Evolutionary conservation across 163 green algal genomes (phyloP), one percentile per base, ranked within the genome.

Genomic region (Smithsoniella earleae): DNA sequence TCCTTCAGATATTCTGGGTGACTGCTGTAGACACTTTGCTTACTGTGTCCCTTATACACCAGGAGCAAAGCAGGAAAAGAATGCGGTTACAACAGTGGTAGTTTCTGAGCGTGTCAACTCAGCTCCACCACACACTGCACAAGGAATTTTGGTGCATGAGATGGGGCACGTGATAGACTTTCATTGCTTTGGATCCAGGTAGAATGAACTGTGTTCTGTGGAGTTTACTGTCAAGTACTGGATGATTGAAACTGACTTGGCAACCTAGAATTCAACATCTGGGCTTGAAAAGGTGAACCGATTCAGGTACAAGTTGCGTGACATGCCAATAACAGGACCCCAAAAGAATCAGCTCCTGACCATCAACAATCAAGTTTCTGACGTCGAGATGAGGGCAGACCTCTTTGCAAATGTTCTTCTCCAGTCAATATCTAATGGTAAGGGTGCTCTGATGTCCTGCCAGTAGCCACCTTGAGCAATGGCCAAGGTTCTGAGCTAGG

Each of bases 11-110:
- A 30, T 69, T 4, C 58, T 69, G 5, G 5, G 27, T 16, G 58
- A 69, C 30, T 74, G 58, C 58, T 69, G 58, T 31, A 69, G 58
- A 33, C 58, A 69, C 58, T 69, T 43, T 69, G 58, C 58, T 45
- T 69, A 69, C 25, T 69, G 58, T 69, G 58, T 69, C 16, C 58
- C 58, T 31, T 69, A 69, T 31, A 69, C 58, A 16, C 58, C 58
- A 43, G 27, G 58, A 5, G 40, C 58, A 10, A 69, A 30, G 25
- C 3, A 25, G n/a, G 5, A n/a, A 13, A 18, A 45, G 18, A 69
- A 69, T 13, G 28, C n/a, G 27, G 16, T 34, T 31, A 69, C 58
- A 30, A 34, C 58, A 16, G 58, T 69, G 6, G 58, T 69, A 30
- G 16, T 69, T 34, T 69, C 58, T 43, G 58, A 69, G 27, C 18